These are phyloP conservation scores for Epichloe typhina DNA, from an alignment of 2,329 filamentous ascomycete species.

Conservation along the genomic window DNA sequence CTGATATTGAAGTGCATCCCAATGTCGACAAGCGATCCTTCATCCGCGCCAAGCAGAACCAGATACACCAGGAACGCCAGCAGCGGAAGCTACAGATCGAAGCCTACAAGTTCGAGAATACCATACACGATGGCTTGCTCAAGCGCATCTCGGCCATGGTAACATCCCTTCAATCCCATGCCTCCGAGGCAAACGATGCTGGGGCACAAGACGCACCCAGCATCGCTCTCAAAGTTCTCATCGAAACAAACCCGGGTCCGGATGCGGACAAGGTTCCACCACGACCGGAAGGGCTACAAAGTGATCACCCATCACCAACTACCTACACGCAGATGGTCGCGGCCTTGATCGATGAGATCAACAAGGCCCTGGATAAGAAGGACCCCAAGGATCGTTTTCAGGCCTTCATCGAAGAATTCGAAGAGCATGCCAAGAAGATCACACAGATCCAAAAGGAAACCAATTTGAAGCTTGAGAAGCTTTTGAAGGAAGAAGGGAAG, in stretches of 20 bases:
- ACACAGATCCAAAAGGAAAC: slow-evolving; percentile 65
- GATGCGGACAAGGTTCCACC: slow-evolving; percentile 63
- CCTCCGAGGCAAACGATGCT: slow-evolving; percentile 41
- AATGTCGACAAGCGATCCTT: slow-evolving; percentile 98
- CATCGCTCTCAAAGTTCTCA: slow-evolving; percentile 77
- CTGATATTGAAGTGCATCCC: slow-evolving; percentile 93
- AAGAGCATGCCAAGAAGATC: slow-evolving; percentile 66
- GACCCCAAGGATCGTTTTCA: slow-evolving; percentile 54
- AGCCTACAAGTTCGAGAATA: slow-evolving; percentile 80
- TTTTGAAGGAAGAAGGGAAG: slow-evolving; percentile 71
- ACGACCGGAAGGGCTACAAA: slow-evolving; percentile 67
- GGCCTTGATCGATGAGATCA: slow-evolving; percentile 87
- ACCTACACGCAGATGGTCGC: slow-evolving; percentile 97
- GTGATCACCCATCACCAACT: slow-evolving; percentile 58
- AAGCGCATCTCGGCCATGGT: slow-evolving; percentile 72
- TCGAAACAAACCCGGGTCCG: slow-evolving; percentile 63
- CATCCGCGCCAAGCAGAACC: slow-evolving; percentile 93
- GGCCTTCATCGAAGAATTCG: slow-evolving; percentile 67
- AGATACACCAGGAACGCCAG: slow-evolving; percentile 85
- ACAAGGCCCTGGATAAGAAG: slow-evolving; percentile 68
- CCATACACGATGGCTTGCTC: slow-evolving; percentile 85
- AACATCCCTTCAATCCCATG: slow-evolving; percentile 59
- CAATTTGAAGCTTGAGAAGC: slow-evolving; percentile 56
- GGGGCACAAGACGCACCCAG: slow-evolving; percentile 54
- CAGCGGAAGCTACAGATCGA: slow-evolving; percentile 82